Evolutionary conservation across 225 moss, liverwort and hornwort genomes (phyloP).

Genomic region (Polytrichum formosum): DNA sequence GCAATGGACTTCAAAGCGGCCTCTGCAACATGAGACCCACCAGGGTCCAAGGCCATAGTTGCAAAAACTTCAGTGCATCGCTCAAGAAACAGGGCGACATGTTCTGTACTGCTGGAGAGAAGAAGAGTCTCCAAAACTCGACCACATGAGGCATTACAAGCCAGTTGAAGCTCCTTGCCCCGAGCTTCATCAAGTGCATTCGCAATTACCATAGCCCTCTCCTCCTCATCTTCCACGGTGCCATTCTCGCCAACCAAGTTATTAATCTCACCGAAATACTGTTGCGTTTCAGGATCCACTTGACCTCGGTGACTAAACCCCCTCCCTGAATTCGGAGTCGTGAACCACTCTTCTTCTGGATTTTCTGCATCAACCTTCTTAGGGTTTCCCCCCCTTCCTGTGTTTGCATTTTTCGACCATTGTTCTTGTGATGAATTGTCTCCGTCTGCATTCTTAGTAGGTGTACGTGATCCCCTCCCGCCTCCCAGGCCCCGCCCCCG

Average conservation of each 20-base stretch:
- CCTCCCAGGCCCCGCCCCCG: too few species aligned
- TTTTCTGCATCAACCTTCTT: too few species aligned
- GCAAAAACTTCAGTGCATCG: constrained; percentile 56
- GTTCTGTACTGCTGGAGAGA: constrained; percentile 40
- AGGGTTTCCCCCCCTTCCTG: too few species aligned
- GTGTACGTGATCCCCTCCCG: too few species aligned
- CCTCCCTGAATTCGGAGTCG: too few species aligned
- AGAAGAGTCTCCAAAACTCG: constrained; percentile 75
- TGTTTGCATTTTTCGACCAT: too few species aligned
- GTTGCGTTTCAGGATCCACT: constrained; percentile 77
- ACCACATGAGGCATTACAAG: constrained; percentile 81
- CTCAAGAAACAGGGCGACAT: constrained; percentile 63
- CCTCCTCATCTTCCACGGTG: constrained; percentile 58
- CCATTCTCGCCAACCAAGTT: constrained; percentile 59
- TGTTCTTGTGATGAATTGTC: too few species aligned
- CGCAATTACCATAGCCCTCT: constrained; percentile 59
- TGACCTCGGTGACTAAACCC: not conserved
- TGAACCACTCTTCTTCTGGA: too few species aligned
- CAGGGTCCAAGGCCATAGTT: constrained; percentile 74
- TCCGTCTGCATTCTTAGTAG: too few species aligned
- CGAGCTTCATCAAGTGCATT: constrained; percentile 81
- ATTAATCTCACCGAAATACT: constrained; percentile 81
- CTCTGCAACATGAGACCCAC: constrained; percentile 83
- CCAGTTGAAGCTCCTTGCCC: constrained; percentile 88
- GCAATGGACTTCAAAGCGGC: constrained; percentile 69